Base-by-base conservation (phyloP, 1,284 basidiomycete species). In the Naganishia liquefaciens region DNA sequence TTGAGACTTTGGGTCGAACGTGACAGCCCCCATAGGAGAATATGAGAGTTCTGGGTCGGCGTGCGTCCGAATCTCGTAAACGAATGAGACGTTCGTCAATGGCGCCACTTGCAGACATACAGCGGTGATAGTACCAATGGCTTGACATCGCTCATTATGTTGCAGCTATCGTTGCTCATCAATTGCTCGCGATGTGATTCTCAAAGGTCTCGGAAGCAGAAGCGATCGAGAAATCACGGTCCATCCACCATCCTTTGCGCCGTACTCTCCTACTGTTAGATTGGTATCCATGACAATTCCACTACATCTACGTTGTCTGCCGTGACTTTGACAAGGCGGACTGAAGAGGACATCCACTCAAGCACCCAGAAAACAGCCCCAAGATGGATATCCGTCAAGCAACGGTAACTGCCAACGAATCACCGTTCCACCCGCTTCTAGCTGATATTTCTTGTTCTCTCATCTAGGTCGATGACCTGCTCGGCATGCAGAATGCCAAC, bases 401-500 rank as follows among this genome's bases (percentile, higher is more conserved):
- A 30, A 81, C 80, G 21, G 80, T 81, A 64, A 67, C 76, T 68
- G 11, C 19, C 6, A 0, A 21, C 30, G 19, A 15, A 33, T 17
- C n/a, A 17, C 1, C 7, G 23, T 27, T 42, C 43, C 19, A 19
- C 15, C 3, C 39, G 40, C 50, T 51, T 17, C 3, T 33, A 37
- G 15, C 9, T 13, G 44, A 54, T 46, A 27, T 25, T 42, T 0
- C 27, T 3, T 25, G 0, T 42, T 11, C 44, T 30, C 33, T 13
- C 50, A 42, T 23, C 37, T 69, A 82, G 80, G 74, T 81, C 54
- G 80, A 79, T 49, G 90, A 93, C 77, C 82, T 91, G 60, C 82
- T 86, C 72, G 91, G 89, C 33, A 96, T 96, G 93, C 93, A 91
- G 79, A 88, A 91, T 69, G 91, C 88, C 73, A 93, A 93, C 77